These are phyloP conservation scores for Pontederia crassipes DNA, from an alignment of 176 grass and related monocot species.

Conservation along the genomic window DNA sequence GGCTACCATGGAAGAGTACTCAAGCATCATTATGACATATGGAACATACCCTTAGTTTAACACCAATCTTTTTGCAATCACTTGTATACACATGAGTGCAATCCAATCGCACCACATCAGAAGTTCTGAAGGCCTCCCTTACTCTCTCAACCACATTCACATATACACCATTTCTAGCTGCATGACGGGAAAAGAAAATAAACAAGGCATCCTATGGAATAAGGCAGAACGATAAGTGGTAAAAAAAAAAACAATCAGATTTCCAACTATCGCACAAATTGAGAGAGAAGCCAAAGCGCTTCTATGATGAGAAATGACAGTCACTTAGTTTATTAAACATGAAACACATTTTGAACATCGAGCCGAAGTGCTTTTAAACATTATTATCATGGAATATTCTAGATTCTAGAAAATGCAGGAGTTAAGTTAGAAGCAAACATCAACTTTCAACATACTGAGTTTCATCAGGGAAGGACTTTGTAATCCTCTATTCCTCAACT, in stretches of 20 bases:
- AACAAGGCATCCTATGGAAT: not conserved
- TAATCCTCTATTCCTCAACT: conserved; percentile 75
- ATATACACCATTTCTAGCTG: conserved; percentile 93
- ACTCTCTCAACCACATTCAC: conserved; percentile 59
- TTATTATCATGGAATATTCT: too few relatives aligned
- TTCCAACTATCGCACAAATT: too few relatives aligned
- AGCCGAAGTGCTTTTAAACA: too few relatives aligned
- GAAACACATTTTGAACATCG: too few relatives aligned
- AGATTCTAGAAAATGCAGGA: not conserved
- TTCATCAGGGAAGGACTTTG: conserved; percentile 58
- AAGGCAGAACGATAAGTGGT: not conserved
- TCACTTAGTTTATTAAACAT: too few relatives aligned
- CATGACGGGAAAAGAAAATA: conserved; percentile 13
- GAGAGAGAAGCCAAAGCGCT: too few relatives aligned
- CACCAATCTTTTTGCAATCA: conserved; percentile 86
- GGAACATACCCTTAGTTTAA: conserved; percentile 74
- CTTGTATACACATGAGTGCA: conserved; percentile 65
- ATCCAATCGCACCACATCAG: conserved; percentile 68
- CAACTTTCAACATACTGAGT: conserved; percentile 41
- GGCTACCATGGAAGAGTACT: not conserved
- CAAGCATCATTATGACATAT: not conserved
- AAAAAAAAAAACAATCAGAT: too few relatives aligned
- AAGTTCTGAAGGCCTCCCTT: conserved; percentile 56
- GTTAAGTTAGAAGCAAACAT: not conserved
- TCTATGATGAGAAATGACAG: too few relatives aligned